phyloP scores from a whole-genome alignment of 225 moss, liverwort and hornwort species.

The Marchantia polymorpha region DNA sequence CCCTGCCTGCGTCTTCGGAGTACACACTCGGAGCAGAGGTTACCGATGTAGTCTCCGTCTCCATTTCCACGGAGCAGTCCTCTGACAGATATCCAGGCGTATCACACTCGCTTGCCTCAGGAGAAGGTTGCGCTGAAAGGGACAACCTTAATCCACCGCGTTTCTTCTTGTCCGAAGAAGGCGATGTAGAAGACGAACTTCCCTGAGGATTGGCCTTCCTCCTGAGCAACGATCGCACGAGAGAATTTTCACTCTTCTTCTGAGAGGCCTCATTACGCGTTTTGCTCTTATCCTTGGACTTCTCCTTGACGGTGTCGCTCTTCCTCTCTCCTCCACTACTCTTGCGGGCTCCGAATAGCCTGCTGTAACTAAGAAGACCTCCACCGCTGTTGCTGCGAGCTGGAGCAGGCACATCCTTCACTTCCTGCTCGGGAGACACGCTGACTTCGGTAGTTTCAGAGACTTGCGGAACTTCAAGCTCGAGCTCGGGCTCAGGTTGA shows the following conservation, averaged over 20 bases:
- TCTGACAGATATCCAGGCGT: slow-evolving; percentile 34
- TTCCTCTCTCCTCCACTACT: slow-evolving; percentile 32
- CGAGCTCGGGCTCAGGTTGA: background rate
- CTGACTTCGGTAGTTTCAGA: background rate
- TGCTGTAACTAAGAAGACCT: slow-evolving; percentile 38
- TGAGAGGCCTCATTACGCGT: background rate
- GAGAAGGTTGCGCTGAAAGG: slow-evolving; percentile 25
- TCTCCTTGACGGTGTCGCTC: slow-evolving; percentile 28
- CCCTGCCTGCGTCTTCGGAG: slow-evolving; percentile 10
- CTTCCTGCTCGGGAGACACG: background rate
- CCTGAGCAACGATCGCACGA: slow-evolving; percentile 41
- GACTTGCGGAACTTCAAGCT: too few relatives aligned
- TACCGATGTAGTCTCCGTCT: slow-evolving; percentile 17
- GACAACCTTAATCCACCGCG: slow-evolving; percentile 23
- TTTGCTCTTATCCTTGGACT: slow-evolving; percentile 26
- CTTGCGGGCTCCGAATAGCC: slow-evolving; percentile 40
- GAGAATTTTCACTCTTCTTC: slow-evolving; percentile 35
- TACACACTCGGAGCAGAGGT: background rate
- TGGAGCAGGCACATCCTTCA: slow-evolving; percentile 17
- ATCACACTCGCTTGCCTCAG: slow-evolving; percentile 31
- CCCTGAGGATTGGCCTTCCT: slow-evolving; percentile 27
- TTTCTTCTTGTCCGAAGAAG: slow-evolving; percentile 37
- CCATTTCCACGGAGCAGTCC: slow-evolving; percentile 19
- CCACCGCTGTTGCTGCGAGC: slow-evolving; percentile 31
- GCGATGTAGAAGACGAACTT: slow-evolving; percentile 17